These are phyloP conservation scores for Narthecium ossifragum DNA, from an alignment of 106 monocot genomes.

Conservation along the genomic window DNA sequence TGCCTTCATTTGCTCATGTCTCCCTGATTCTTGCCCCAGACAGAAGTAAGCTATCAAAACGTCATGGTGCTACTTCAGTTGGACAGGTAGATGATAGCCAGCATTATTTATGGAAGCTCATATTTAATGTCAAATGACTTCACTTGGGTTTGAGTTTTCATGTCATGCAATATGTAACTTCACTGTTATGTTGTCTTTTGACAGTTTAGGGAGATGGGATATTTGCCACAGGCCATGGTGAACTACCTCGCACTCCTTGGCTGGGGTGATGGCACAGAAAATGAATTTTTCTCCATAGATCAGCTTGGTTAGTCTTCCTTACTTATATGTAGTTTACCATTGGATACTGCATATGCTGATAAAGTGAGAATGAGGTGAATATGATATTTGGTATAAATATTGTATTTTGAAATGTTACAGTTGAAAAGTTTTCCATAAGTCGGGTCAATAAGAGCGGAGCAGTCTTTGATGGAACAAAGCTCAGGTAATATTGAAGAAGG, in stretches of 20 bases:
- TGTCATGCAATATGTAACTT: no score
- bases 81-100: constrained; percentile 71
- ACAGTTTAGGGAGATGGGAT: constrained; percentile 96
- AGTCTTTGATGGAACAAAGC: constrained; percentile 88
- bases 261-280: constrained; percentile 99
- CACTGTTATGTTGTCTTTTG: no score
- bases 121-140: no score
- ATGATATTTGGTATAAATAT: no score
- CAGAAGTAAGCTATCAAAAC: constrained; percentile 96
- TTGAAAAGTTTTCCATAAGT: constrained; percentile 84
- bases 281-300: constrained; percentile 92
- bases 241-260: constrained; percentile 93
- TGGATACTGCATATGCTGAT: no score
- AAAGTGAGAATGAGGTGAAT: no score
- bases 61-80: constrained; percentile 99
- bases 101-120: no score
- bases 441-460: constrained; percentile 98
- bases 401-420: constrained; percentile 30
- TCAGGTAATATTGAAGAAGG: constrained; percentile 41
- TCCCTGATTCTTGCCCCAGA: constrained; percentile 97
- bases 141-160: no score
- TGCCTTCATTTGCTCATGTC: constrained; percentile 98
- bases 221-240: constrained; percentile 92
- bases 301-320: constrained; percentile 72
- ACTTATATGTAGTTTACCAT: no score